Evolutionary conservation across 108 stramenopile genomes (phyloP).

Genomic region (Nitzschia sp.): DNA sequence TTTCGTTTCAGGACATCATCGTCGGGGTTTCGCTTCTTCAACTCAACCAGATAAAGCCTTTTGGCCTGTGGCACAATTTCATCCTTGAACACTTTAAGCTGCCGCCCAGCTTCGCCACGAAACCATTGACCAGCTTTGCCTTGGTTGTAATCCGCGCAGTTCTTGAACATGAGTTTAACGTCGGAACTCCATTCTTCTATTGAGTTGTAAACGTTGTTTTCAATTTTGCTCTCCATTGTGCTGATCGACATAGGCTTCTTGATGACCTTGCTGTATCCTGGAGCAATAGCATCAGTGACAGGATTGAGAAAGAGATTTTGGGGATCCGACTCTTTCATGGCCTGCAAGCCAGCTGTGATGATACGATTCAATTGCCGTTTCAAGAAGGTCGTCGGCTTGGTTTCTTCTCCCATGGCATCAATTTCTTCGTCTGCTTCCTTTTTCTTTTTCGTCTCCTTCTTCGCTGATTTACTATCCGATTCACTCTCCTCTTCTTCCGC

Average conservation of each 20-base stretch:
- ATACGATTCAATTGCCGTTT: slow-evolving; percentile 67
- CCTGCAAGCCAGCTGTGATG: slow-evolving; percentile 63
- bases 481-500: slow-evolving; percentile 22
- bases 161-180: slow-evolving; percentile 84
- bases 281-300: slow-evolving; percentile 88
- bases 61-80: slow-evolving; percentile 69
- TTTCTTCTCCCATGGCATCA: slow-evolving; percentile 1
- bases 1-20: slow-evolving; percentile 42
- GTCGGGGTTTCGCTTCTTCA: slow-evolving; percentile 61
- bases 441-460: not conserved
- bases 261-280: slow-evolving; percentile 77
- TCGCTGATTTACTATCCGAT: slow-evolving; percentile 10
- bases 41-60: slow-evolving; percentile 48
- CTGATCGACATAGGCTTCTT: slow-evolving; percentile 82
- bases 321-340: slow-evolving; percentile 79
- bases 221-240: slow-evolving; percentile 74
- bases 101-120: slow-evolving; percentile 75
- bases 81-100: slow-evolving; percentile 73
- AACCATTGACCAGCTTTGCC: slow-evolving; percentile 83
- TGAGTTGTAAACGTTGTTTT: slow-evolving; percentile 52
- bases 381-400: slow-evolving; percentile 41
- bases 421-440: slow-evolving; percentile 23
- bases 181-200: slow-evolving; percentile 73
- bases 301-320: slow-evolving; percentile 83
- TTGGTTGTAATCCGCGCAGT: slow-evolving; percentile 82